Evolutionary conservation across 148 eudicot genomes (phyloP).

Genomic region (Camellia lanceoleosa): DNA sequence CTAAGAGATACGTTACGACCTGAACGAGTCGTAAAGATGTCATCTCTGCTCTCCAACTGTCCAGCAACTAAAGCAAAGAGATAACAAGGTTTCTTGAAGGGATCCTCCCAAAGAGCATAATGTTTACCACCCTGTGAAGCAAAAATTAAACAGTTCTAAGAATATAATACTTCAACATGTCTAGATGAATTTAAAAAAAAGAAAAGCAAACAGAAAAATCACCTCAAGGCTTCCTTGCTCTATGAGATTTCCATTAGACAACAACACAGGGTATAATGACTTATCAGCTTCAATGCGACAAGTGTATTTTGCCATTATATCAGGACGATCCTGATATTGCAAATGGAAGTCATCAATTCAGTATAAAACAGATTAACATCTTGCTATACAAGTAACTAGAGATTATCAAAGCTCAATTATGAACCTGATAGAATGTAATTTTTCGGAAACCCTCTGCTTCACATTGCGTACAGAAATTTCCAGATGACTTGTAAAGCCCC

Average conservation of each 20-base stretch:
- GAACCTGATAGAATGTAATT: constrained; percentile 93
- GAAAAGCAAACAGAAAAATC: not conserved
- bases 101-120: constrained; percentile 95
- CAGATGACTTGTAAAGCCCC: constrained; percentile 94
- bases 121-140: constrained; percentile 73
- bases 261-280: constrained; percentile 76
- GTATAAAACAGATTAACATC: constrained; percentile 2
- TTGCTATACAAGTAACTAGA: not conserved
- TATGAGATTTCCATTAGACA: constrained; percentile 91
- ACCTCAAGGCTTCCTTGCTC: constrained; percentile 95
- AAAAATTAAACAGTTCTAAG: not conserved
- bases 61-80: constrained; percentile 98
- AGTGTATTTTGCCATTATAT: constrained; percentile 96
- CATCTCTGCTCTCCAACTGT: constrained; percentile 87
- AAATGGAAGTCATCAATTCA: constrained; percentile 11
- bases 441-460: constrained; percentile 99
- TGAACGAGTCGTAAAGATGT: constrained; percentile 77
- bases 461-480: constrained; percentile 96
- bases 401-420: not conserved
- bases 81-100: constrained; percentile 95
- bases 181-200: not conserved
- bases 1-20: constrained; percentile 87
- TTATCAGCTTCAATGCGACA: constrained; percentile 92
- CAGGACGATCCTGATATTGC: constrained; percentile 82
- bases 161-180: constrained; percentile 2